Evolutionary conservation across 345 rosid genomes (phyloP).

Genomic region (Carallia brachiata): DNA sequence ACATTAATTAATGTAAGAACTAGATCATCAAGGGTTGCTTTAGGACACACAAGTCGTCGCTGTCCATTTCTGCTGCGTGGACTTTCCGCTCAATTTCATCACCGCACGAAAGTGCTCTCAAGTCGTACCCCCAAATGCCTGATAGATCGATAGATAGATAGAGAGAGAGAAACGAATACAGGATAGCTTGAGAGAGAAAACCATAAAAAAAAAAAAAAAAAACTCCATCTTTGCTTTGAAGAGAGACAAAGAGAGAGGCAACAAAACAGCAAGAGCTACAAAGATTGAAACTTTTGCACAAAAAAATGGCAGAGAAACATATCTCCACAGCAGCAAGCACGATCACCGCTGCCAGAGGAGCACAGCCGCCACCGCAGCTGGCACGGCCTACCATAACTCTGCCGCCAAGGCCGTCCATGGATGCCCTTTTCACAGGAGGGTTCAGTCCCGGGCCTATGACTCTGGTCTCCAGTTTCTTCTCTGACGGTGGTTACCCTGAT

Average conservation of each 20-base stretch:
- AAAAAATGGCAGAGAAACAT: constrained; percentile 51
- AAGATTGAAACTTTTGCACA: not conserved
- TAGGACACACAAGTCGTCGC: not conserved
- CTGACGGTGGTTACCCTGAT: constrained; percentile 47
- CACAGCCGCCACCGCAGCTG: constrained; percentile 20
- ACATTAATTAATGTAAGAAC: no score
- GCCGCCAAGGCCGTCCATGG: constrained; percentile 62
- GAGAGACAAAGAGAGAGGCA: not conserved
- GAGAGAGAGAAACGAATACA: no score
- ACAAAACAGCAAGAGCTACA: not conserved
- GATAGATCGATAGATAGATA: not conserved
- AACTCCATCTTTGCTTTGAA: not conserved
- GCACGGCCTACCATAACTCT: constrained; percentile 66
- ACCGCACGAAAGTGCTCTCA: constrained; percentile 24
- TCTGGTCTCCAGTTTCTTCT: constrained; percentile 76
- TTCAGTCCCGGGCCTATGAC: constrained; percentile 92
- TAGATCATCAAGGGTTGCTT: no score
- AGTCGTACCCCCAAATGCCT: not conserved
- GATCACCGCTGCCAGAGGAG: constrained; percentile 9
- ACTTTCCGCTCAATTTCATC: constrained; percentile 24
- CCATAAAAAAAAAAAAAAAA: not conserved
- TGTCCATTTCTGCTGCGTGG: constrained; percentile 13
- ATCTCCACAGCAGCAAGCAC: constrained; percentile 10
- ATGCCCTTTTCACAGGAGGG: constrained; percentile 47
- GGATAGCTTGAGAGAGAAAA: no score